These are phyloP conservation scores for Talaromyces sp. DNA, from an alignment of 2,329 filamentous ascomycete species.

Conservation along the genomic window DNA sequence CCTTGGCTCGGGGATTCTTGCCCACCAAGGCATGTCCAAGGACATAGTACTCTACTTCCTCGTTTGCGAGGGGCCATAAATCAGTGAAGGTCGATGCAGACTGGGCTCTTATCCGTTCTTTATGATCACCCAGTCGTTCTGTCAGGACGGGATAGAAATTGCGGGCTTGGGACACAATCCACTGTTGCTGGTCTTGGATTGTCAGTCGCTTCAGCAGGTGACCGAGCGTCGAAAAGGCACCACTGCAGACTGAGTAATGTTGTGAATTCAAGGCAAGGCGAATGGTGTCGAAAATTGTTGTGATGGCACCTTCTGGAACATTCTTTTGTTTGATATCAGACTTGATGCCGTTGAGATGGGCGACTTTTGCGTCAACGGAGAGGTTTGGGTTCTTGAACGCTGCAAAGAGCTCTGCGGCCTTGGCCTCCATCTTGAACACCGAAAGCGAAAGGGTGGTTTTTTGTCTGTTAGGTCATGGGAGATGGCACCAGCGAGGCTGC, in stretches of 20 bases:
- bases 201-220: conserved; percentile 84
- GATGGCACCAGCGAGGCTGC: conserved; percentile 6
- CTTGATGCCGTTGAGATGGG: conserved; percentile 74
- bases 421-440: conserved; percentile 56
- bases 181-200: conserved; percentile 77
- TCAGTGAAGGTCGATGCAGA: conserved; percentile 77
- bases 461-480: conserved; percentile 20
- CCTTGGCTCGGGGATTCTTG: conserved; percentile 82
- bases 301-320: conserved; percentile 72
- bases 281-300: conserved; percentile 79
- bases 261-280: conserved; percentile 74
- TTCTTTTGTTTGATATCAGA: conserved; percentile 90
- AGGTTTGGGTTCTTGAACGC: conserved; percentile 65
- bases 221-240: conserved; percentile 83
- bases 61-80: conserved; percentile 68
- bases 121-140: conserved; percentile 84
- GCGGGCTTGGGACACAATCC: conserved; percentile 69
- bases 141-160: conserved; percentile 74
- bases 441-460: conserved; percentile 7
- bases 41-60: conserved; percentile 78
- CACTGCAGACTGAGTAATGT: conserved; percentile 75
- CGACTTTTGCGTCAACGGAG: conserved; percentile 70
- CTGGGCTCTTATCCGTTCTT: conserved; percentile 78
- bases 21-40: conserved; percentile 76
- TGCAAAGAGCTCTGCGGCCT: conserved; percentile 57